Evolutionary conservation across 768 basidiomycete genomes (phyloP), one percentile per base, ranked within the genome.

Genomic region (Termitomyces sp.): DNA sequence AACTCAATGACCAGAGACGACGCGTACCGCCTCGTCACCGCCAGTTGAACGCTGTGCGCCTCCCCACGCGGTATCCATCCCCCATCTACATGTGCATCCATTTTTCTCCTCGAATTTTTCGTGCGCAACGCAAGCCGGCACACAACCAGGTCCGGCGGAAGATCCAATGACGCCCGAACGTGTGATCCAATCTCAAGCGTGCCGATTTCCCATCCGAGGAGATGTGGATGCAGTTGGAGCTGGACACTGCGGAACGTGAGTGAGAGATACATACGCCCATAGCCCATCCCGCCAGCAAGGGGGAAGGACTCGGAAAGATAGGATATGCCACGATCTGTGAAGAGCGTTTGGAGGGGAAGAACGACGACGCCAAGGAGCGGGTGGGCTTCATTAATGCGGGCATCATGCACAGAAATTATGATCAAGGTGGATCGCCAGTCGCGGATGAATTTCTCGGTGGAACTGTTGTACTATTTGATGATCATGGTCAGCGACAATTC

Each of bases 351-450:
- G 12, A 77, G 66, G 0, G 76, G 74, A 5, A 90, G 73, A 51
- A 81, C 77, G 60, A 89, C 79, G 35, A 90, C 79, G 28, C 90
- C 89, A 28, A 90, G 75, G 49, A 90, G 77, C 1, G 86, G 84
- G 63, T 90, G 80, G 44, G 71, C 67, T 68, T 86, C 84, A 50
- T 84, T 78, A 30, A 79, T 62, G 35, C 79, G 73, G 2, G 74
- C 71, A 60, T 88, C 87, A 32, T 83, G 79, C 15, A 89, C 83
- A 15, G 85, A 78, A 28, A 90, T 78, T 11, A 85, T 74, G 41
- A 89, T 75, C 15, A 81, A 78, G 3, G 86, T 74, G 10, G 71
- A 74, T 8, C 70, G 68, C 81, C 82, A 88, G 61, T 87, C 81
- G 3, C 81, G 74, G 28, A 88, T 71, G 66, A 88, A 88, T 30